A percentile compares a stretch with the other conserved stretches of the same genome.
Evolutionary conservation across 2,329 filamentous ascomycete species (phyloP).

Genomic region (Myriangium duriaei): DNA sequence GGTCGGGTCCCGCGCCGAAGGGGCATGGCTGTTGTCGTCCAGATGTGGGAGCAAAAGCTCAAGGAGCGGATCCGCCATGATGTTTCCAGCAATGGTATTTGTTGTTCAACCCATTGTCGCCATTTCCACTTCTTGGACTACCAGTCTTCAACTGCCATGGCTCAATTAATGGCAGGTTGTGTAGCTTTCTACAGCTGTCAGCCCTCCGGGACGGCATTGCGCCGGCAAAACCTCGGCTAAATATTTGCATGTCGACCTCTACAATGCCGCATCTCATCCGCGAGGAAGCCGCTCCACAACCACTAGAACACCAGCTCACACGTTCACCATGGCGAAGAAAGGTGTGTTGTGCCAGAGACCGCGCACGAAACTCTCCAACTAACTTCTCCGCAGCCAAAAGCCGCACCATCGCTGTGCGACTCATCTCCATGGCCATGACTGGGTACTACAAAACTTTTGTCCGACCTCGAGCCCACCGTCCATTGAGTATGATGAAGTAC

Average conservation of each 20-base stretch:
- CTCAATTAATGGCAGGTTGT: too few relatives aligned
- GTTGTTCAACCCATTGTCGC: too few relatives aligned
- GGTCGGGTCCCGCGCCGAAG: constrained; percentile 36
- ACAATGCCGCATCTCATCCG: background rate
- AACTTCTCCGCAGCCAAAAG: constrained; percentile 55
- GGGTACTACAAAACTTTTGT: constrained; percentile 91
- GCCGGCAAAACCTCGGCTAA: constrained; percentile 2
- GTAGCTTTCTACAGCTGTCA: too few relatives aligned
- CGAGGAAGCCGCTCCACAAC: too few relatives aligned
- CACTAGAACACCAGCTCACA: background rate
- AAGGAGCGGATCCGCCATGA: constrained; percentile 50
- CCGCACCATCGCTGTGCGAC: constrained; percentile 81
- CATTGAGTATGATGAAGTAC: constrained; percentile 97
- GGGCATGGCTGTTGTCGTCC: constrained; percentile 24
- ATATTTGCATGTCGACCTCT: background rate
- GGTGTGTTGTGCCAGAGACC: constrained; percentile 13
- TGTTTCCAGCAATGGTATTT: too few relatives aligned
- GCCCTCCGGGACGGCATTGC: constrained; percentile 1
- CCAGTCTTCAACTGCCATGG: too few relatives aligned
- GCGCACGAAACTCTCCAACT: constrained; percentile 4
- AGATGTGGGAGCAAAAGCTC: constrained; percentile 58
- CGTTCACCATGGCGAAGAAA: constrained; percentile 20
- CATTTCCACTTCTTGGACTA: too few relatives aligned
- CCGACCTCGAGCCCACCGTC: constrained; percentile 65
- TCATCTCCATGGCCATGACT: constrained; percentile 97